Evolutionary conservation across 345 rosid genomes (phyloP).

Genomic region (Gynandropsis gynandra): DNA sequence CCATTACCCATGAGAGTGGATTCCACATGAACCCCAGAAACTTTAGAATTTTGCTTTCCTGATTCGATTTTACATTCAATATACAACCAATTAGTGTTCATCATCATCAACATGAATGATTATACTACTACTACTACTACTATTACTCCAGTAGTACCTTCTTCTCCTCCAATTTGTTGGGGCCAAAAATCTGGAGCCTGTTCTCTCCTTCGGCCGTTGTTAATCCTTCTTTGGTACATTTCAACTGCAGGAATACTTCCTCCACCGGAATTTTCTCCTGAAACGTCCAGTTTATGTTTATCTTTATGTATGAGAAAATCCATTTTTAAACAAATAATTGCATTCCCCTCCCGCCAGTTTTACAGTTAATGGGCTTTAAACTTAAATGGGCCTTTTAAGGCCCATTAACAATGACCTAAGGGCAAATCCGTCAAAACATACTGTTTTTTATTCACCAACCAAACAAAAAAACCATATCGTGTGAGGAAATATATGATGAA

Average conservation of each 20-base stretch:
- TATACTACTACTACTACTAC: too few species aligned
- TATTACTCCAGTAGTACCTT: too few species aligned
- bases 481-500: too few species aligned
- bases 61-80: not conserved
- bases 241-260: conserved; percentile 83
- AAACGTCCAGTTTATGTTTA: not conserved
- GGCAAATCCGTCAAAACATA: not conserved
- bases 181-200: conserved; percentile 79
- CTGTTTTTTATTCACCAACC: not conserved
- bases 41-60: conserved; percentile 78
- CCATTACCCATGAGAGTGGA: conserved; percentile 92
- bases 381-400: not conserved
- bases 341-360: too few species aligned
- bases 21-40: conserved; percentile 93
- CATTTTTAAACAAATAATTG: too few species aligned
- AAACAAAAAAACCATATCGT: too few species aligned
- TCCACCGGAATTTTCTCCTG: conserved; percentile 82
- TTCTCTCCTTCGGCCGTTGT: conserved; percentile 50
- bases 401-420: conserved; percentile 5
- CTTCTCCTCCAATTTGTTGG: conserved; percentile 89
- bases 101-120: too few species aligned
- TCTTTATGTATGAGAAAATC: too few species aligned
- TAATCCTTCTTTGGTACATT: conserved; percentile 68
- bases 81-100: not conserved
- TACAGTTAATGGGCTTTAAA: too few species aligned